Evolutionary conservation across 1,284 basidiomycete species (phyloP), one percentile per base, ranked within the genome.

Genomic region (Ganoderma lucidum): DNA sequence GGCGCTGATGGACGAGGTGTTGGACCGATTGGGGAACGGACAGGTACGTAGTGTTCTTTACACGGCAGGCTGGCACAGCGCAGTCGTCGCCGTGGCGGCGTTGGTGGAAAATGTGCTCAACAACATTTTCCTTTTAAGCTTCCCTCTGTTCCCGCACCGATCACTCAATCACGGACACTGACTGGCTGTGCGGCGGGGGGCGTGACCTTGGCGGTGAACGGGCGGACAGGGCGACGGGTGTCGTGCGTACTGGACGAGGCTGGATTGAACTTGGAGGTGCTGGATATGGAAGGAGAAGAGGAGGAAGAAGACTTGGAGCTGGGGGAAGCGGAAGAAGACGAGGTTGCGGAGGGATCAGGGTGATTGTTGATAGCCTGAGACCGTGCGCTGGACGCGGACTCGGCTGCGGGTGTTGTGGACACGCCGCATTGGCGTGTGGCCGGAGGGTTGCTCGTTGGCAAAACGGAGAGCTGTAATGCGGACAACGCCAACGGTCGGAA

Each of bases 231-330:
- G 70, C 88, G 93, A 75, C 84, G 91, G 77, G 88, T 93, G 64
- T 92, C 88, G 19, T 93, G 92, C 78, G 86, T 94, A 68, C 78
- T 94, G 78, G 91, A 92, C 78, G 81, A 78, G 69, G 82, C 83
- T 63, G 91, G 91, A 71, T 83, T 81, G 72, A 81, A 81, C 70
- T 78, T 93, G 83, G 92, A 95, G 82, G 85, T 90, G 64, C 82
- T 94, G 75, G 93, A 95, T 83, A 84, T 95, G 81, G 93, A 93
- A 81, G 90, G 86, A 64, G 87, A 87, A 73, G 87, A 86, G 74
- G 85, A 78, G 69, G 81, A 80, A 74, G 80, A 79, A 70, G 81
- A 80, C 75, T 76, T 77, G 65, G 77, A 69, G 51, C 73, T 67
- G 65, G 69, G 64, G 35, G 73, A 70, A 42, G 71, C 41, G 59